These are phyloP conservation scores for Quillaja saponaria DNA, from an alignment of 306 rosid species.

Conservation along the genomic window DNA sequence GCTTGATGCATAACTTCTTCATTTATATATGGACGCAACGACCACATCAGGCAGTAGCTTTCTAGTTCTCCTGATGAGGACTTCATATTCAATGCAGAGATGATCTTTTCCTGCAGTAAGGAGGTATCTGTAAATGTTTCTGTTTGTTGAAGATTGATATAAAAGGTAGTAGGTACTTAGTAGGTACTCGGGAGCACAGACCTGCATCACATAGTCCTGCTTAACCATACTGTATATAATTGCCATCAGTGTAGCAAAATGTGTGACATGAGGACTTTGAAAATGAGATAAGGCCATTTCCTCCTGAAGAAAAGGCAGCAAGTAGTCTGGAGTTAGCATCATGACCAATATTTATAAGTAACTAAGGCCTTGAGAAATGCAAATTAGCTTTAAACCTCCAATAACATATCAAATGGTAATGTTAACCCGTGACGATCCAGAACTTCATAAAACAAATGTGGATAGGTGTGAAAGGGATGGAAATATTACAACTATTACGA, in stretches of 20 bases:
- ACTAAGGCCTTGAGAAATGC: background rate
- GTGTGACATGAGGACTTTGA: conserved; percentile 38
- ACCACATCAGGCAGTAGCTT: conserved; percentile 80
- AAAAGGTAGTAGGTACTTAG: background rate
- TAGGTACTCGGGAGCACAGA: conserved; percentile 37
- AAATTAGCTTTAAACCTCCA: conserved; percentile 13
- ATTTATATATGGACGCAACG: conserved; percentile 53
- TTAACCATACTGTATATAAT: conserved; percentile 59
- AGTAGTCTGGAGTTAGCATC: background rate
- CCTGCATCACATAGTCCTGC: conserved; percentile 82
- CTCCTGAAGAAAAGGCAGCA: conserved; percentile 35
- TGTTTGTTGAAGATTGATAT: conserved; percentile 3
- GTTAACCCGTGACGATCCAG: background rate
- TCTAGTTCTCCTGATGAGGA: conserved; percentile 62
- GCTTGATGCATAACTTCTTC: conserved; percentile 57
- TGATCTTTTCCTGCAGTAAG: conserved; percentile 61
- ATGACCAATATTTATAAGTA: conserved; percentile 9
- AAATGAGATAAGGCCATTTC: conserved; percentile 34
- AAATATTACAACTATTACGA: background rate
- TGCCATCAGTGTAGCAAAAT: conserved; percentile 57
- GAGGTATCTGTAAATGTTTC: conserved; percentile 4
- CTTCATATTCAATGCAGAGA: conserved; percentile 57
- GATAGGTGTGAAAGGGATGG: background rate
- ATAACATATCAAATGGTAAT: no score
- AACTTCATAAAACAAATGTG: background rate